Conservation (phyloP, 768 basidiomycete genomes). For the Boletus sp. region DNA sequence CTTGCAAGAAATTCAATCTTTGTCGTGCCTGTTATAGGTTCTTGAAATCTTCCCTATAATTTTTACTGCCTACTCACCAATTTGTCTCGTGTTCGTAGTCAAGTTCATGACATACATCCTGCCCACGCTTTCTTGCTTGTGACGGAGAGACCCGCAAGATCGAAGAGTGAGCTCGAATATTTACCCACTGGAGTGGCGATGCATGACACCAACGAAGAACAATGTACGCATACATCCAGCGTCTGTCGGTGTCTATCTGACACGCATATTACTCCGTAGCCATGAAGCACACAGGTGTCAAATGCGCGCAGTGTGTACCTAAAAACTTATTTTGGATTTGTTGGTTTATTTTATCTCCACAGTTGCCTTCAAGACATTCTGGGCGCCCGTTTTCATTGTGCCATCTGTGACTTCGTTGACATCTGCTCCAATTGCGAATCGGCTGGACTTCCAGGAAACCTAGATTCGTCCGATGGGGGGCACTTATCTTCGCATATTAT, state of each 20-base stretch:
- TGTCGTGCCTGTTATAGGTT: constrained; percentile 85
- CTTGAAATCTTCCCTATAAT: constrained; percentile 8
- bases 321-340: not conserved
- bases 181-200: constrained; percentile 20
- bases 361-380: constrained; percentile 90
- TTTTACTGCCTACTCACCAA: not conserved
- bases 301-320: constrained; percentile 77
- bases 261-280: constrained; percentile 39
- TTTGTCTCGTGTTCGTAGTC: constrained; percentile 40
- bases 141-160: constrained; percentile 55
- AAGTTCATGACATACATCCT: constrained; percentile 91
- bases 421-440: constrained; percentile 88
- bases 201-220: constrained; percentile 52
- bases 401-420: constrained; percentile 80
- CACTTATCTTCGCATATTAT: constrained; percentile 87
- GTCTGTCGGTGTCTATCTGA: not conserved
- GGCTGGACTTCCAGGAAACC: constrained; percentile 79
- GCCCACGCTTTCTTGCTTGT: constrained; percentile 82
- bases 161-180: constrained; percentile 41
- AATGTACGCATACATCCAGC: constrained; percentile 44
- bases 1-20: constrained; percentile 75
- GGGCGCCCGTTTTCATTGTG: constrained; percentile 91
- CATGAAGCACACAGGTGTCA: constrained; percentile 75
- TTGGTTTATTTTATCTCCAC: constrained; percentile 2
- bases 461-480: constrained; percentile 73